Conservation (phyloP, 2,329 filamentous ascomycete genomes). For the Pseudogymnoascus verrucosus region DNA sequence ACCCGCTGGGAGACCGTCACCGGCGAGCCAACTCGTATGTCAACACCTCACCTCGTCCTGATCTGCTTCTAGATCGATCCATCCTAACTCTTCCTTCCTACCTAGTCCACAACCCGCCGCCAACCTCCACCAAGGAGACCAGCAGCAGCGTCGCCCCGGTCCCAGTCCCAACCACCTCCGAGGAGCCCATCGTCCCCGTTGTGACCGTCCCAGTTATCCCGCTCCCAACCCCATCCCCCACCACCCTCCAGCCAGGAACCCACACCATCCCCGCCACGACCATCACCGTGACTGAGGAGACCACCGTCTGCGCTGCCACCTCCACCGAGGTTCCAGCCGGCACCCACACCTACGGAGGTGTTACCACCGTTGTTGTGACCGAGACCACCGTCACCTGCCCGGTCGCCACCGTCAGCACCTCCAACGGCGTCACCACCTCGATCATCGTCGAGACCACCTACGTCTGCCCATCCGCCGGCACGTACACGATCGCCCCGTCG, state of each 20-base stretch:
- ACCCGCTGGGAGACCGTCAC: constrained; percentile 67
- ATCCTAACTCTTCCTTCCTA: background rate
- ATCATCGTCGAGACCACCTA: constrained; percentile 63
- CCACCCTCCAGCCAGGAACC: constrained; percentile 55
- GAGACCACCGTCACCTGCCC: constrained; percentile 64
- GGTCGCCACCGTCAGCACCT: constrained; percentile 56
- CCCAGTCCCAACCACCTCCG: background rate
- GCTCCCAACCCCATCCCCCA: constrained; percentile 41
- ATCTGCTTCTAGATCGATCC: too few relatives aligned
- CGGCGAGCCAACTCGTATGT: constrained; percentile 58
- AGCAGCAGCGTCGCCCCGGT: background rate
- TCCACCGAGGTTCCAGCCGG: constrained; percentile 55
- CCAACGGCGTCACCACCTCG: constrained; percentile 53
- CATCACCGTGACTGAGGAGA: constrained; percentile 56
- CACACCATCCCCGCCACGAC: constrained; percentile 73
- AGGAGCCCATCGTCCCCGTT: background rate
- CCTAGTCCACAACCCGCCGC: background rate
- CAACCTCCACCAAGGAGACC: constrained; percentile 32
- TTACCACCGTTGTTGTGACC: constrained; percentile 60
- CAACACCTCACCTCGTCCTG: background rate
- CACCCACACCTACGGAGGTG: constrained; percentile 62
- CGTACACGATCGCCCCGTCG: constrained; percentile 65
- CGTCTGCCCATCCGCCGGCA: constrained; percentile 64
- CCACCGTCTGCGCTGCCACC: constrained; percentile 57
- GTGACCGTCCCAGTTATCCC: constrained; percentile 19